phyloP scores from a whole-genome alignment of 441 rosid species.

The Erodium moschatum region DNA sequence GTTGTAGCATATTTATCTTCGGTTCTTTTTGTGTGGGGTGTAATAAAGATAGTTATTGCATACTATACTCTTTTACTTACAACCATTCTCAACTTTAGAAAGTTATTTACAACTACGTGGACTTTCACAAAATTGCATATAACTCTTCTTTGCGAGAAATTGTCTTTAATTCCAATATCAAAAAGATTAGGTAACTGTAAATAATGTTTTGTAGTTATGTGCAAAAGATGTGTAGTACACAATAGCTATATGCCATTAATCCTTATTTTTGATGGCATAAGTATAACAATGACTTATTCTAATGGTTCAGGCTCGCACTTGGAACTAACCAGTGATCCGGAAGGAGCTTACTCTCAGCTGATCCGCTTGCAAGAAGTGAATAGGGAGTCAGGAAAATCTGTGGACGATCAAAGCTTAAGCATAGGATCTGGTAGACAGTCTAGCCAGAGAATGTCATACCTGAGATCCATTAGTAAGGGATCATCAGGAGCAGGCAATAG shows the following conservation, averaged over 20 bases:
- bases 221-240: too few species aligned
- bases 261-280: background rate
- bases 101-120: too few species aligned
- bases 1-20: background rate
- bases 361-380: constrained; percentile 30
- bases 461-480: background rate
- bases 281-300: background rate
- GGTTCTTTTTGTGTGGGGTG: too few species aligned
- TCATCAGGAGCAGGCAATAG: background rate
- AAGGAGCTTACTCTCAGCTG: constrained; percentile 59
- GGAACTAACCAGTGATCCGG: constrained; percentile 43
- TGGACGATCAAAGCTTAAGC: constrained; percentile 15
- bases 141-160: too few species aligned
- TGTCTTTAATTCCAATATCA: too few species aligned
- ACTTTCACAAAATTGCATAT: too few species aligned
- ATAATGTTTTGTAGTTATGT: too few species aligned
- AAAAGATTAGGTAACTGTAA: too few species aligned
- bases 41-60: too few species aligned
- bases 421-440: background rate
- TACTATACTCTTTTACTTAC: too few species aligned
- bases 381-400: constrained; percentile 21
- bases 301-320: constrained; percentile 49
- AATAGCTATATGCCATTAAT: too few species aligned
- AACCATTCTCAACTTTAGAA: too few species aligned
- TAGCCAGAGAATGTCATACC: background rate